Percentiles rank a stretch among this genome's conserved stretches.
These are phyloP conservation scores for Tuber microsphaerosporum DNA, from an alignment of 495 filamentous ascomycete genomes.

Conservation along the genomic window DNA sequence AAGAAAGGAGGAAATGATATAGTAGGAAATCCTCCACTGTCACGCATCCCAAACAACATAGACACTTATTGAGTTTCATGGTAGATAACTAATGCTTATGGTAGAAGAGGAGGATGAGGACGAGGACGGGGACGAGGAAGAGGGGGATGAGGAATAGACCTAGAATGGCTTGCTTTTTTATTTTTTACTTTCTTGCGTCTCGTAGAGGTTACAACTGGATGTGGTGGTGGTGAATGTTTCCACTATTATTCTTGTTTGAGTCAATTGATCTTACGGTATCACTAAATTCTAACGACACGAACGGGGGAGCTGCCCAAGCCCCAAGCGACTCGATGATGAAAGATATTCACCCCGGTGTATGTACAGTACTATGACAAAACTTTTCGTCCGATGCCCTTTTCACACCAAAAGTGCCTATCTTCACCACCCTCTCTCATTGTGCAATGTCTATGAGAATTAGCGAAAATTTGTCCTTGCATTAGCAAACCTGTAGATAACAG, in stretches of 20 bases:
- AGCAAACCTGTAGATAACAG: too few relatives aligned
- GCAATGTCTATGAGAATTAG: too few relatives aligned
- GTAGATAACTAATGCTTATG: too few relatives aligned
- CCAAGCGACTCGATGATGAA: not conserved
- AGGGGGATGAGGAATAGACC: slow-evolving; percentile 8
- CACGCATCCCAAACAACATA: too few relatives aligned
- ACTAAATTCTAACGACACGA: not conserved
- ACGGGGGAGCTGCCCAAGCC: not conserved
- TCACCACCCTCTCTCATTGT: too few relatives aligned
- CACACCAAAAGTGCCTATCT: too few relatives aligned
- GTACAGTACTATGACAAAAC: too few relatives aligned
- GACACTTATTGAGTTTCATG: too few relatives aligned
- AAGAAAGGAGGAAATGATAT: too few relatives aligned
- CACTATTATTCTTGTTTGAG: not conserved
- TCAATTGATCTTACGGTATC: not conserved
- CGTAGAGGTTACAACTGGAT: slow-evolving; percentile 1
- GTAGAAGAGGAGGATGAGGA: slow-evolving; percentile 13
- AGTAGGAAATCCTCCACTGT: too few relatives aligned
- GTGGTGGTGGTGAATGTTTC: slow-evolving; percentile 3
- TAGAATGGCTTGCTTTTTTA: slow-evolving; percentile 2
- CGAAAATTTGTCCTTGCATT: too few relatives aligned
- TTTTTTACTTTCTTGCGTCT: not conserved
- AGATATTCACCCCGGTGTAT: not conserved
- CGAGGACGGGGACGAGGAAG: slow-evolving; percentile 13
- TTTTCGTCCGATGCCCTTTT: too few relatives aligned